Evolutionary conservation across 352 stramenopile species (phyloP).

Genomic region (Thraustochytrium sp.): DNA sequence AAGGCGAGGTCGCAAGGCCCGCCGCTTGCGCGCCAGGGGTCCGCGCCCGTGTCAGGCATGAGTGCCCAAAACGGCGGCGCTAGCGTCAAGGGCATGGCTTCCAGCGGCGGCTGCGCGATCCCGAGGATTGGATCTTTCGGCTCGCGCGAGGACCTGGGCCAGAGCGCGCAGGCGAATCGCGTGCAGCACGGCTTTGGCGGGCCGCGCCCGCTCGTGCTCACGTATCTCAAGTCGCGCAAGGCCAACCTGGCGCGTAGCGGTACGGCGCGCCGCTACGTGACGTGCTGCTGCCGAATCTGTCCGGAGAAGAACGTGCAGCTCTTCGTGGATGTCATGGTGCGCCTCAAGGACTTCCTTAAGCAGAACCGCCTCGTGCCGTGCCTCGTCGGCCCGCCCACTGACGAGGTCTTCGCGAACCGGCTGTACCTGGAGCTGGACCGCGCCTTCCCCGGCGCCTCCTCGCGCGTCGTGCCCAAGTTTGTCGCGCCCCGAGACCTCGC

Average conservation of each 20-base stretch:
- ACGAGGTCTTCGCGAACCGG: not conserved
- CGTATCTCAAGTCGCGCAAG: slow-evolving; percentile 1
- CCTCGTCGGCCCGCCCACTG: not conserved
- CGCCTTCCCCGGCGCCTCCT: not conserved
- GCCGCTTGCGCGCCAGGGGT: too few relatives aligned
- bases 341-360: slow-evolving; percentile 20
- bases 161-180: not conserved
- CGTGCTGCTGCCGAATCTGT: slow-evolving; percentile 39
- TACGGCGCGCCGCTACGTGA: not conserved
- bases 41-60: too few relatives aligned
- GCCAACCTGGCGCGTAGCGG: not conserved
- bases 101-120: not conserved
- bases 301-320: slow-evolving; percentile 36
- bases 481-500: not conserved
- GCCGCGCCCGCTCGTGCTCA: not conserved
- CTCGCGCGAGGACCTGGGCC: not conserved
- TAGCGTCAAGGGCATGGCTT: too few relatives aligned
- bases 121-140: slow-evolving; percentile 22
- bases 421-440: slow-evolving; percentile 12
- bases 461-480: slow-evolving; percentile 18
- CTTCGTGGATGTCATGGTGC: slow-evolving; percentile 19
- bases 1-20: too few relatives aligned
- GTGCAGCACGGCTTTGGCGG: slow-evolving; percentile 40
- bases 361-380: not conserved
- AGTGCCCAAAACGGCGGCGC: too few relatives aligned